Percentiles rank a stretch among this genome's conserved stretches.
Evolutionary conservation across 257 asterid genomes (phyloP).

Genomic region (Eucommia ulmoides): DNA sequence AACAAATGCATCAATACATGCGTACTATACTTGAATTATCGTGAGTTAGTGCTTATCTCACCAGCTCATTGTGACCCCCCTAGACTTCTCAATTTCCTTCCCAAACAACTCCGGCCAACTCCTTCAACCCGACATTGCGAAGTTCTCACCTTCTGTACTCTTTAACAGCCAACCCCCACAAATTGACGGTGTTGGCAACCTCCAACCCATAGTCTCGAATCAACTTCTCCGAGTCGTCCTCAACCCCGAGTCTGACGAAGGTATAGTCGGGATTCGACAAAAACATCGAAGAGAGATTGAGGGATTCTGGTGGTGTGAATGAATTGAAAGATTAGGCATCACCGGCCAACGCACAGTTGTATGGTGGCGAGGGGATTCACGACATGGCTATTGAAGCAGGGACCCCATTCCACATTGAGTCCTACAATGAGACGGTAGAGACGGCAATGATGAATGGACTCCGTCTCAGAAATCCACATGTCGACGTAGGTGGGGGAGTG

Average conservation of each 20-base stretch:
- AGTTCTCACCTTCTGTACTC: neutral
- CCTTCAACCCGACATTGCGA: constrained; percentile 18
- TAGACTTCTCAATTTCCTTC: constrained; percentile 16
- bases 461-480: constrained; percentile 13
- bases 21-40: constrained; percentile 12
- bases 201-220: constrained; percentile 12
- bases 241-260: constrained; percentile 18
- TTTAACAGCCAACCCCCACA: constrained; percentile 14
- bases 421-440: constrained; percentile 21
- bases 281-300: constrained; percentile 3
- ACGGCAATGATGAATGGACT: constrained; percentile 10
- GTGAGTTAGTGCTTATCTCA: constrained; percentile 18
- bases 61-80: constrained; percentile 13
- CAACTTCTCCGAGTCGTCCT: constrained; percentile 17
- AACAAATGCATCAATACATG: constrained; percentile 25
- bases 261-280: constrained; percentile 4
- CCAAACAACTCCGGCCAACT: constrained; percentile 17
- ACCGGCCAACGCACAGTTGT: constrained; percentile 29
- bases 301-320: constrained; percentile 7
- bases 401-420: constrained; percentile 29
- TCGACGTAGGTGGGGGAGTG: constrained; percentile 9
- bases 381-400: constrained; percentile 9
- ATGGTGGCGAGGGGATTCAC: constrained; percentile 18
- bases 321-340: constrained; percentile 27
- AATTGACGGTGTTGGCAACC: constrained; percentile 15